Base-by-base conservation (phyloP, 768 basidiomycete genomes). In the Cytidiella melzeri region DNA sequence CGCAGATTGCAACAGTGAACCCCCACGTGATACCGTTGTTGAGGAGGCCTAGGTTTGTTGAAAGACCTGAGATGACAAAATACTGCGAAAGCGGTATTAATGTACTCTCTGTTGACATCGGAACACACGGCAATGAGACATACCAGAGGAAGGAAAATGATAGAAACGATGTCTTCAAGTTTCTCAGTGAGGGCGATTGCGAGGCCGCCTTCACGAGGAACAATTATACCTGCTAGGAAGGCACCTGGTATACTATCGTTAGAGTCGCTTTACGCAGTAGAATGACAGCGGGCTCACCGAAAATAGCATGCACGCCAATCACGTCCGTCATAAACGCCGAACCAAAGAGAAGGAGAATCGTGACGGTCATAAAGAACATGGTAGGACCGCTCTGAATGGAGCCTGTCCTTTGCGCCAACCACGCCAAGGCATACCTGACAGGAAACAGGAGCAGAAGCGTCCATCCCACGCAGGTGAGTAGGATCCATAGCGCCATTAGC, bases 281-380 rank as follows among this genome's bases (percentile, higher is more conserved):
- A 23, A 19, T 47, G 28, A n/a, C 28, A 12, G 24, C 7, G 10
- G 4, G 51, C 68, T 24, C 48, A 77, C 92, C 92, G 60, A 95
- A 95, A 54, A 94, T 92, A 30, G 92, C 85, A 60, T 92, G 87
- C 1, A 92, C 88, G 19, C 92, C 95, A 57, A 97, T 92, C 47
- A 87, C 73, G 58, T 95, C 93, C 1, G 93, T 96, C 62, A 98
- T 85, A 67, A 95, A 98, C 0, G 93, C 89, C 5, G 83, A 87
- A 0, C 79, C 82, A 67, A 98, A 94, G 11, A 92, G 70, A 5
- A 90, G 65, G 12, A 95, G 66, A 48, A 95, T 84, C 13, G 83
- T 84, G 1, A 80, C 64, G 0, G 90, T 92, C 89, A 96, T 94
- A 67, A 93, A 92, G 56, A 85, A 79, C 54, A 91, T 83, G 0